Evolutionary conservation across 2,329 filamentous ascomycete species (phyloP).

Genomic region (Phyllosticta ampelicida): DNA sequence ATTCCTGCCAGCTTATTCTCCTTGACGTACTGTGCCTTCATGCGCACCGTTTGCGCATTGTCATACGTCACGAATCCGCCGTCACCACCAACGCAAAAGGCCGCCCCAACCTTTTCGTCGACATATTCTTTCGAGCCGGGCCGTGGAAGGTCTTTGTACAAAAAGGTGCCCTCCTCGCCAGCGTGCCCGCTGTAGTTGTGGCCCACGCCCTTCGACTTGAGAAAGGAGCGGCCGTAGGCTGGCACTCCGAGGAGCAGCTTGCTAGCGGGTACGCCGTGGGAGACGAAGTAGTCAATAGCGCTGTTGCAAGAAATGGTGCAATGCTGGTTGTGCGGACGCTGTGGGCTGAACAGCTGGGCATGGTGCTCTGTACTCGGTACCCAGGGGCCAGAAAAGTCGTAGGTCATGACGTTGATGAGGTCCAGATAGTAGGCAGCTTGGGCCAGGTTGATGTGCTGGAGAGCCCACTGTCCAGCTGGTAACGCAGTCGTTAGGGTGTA

Average conservation of each 20-base stretch:
- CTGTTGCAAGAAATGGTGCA: constrained; percentile 51
- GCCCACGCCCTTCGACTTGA: constrained; percentile 51
- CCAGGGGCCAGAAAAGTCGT: constrained; percentile 70
- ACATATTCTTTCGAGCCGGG: constrained; percentile 52
- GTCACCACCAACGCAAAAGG: constrained; percentile 61
- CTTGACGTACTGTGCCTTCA: constrained; percentile 64
- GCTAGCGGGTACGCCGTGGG: constrained; percentile 53
- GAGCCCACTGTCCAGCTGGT: constrained; percentile 53
- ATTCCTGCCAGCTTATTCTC: constrained; percentile 62
- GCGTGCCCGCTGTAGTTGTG: constrained; percentile 44
- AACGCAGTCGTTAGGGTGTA: constrained; percentile 64
- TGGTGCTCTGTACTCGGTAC: constrained; percentile 59
- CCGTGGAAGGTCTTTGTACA: constrained; percentile 59
- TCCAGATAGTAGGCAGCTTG: constrained; percentile 57
- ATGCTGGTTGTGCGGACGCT: constrained; percentile 43
- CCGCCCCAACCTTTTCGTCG: constrained; percentile 57
- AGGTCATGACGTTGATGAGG: constrained; percentile 68
- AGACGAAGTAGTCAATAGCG: constrained; percentile 54
- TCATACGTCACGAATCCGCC: constrained; percentile 74
- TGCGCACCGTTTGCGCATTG: constrained; percentile 62
- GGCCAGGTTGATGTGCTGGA: constrained; percentile 58
- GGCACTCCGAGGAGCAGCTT: constrained; percentile 71
- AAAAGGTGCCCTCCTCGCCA: constrained; percentile 59
- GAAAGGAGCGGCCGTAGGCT: constrained; percentile 64
- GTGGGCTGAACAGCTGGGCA: constrained; percentile 58